Evolutionary conservation across 2,329 filamentous ascomycete genomes (phyloP).

Genomic region (Didymella sp.): DNA sequence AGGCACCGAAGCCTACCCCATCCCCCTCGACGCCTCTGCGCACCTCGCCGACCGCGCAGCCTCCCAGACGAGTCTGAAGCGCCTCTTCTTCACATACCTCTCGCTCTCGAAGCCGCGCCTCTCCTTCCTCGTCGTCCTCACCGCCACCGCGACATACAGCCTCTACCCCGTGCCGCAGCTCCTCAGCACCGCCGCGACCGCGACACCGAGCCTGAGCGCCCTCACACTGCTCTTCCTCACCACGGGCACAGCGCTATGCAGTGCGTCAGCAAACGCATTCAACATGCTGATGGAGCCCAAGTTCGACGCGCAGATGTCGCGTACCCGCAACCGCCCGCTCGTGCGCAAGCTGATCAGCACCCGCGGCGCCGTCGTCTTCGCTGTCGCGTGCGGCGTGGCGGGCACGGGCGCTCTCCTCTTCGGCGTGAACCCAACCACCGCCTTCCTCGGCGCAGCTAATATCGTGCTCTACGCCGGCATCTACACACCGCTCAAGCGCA

Average conservation of each 20-base stretch:
- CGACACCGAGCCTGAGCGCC: slow-evolving; percentile 81
- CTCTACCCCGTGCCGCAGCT: slow-evolving; percentile 92
- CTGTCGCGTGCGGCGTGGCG: slow-evolving; percentile 70
- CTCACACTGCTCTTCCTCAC: slow-evolving; percentile 93
- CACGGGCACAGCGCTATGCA: slow-evolving; percentile 83
- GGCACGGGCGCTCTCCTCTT: slow-evolving; percentile 80
- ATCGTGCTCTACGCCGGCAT: slow-evolving; percentile 88
- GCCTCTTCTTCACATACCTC: slow-evolving; percentile 79
- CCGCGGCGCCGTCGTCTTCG: slow-evolving; percentile 78
- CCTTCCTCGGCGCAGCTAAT: slow-evolving; percentile 82
- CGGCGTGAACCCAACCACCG: slow-evolving; percentile 92
- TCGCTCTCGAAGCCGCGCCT: slow-evolving; percentile 95
- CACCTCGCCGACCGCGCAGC: slow-evolving; percentile 63
- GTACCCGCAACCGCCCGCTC: slow-evolving; percentile 89
- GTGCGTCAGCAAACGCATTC: slow-evolving; percentile 88
- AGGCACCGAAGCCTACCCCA: slow-evolving; percentile 39
- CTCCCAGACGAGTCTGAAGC: slow-evolving; percentile 64
- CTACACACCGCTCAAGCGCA: slow-evolving; percentile 90
- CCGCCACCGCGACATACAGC: slow-evolving; percentile 88
- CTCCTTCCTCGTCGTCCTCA: slow-evolving; percentile 87
- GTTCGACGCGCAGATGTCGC: slow-evolving; percentile 89
- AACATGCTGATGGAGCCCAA: slow-evolving; percentile 97
- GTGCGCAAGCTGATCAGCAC: slow-evolving; percentile 79
- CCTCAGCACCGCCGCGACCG: slow-evolving; percentile 71
- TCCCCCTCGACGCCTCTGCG: slow-evolving; percentile 66